phyloP scores from a whole-genome alignment of 305 asterid species.

The Solanum hybrid region DNA sequence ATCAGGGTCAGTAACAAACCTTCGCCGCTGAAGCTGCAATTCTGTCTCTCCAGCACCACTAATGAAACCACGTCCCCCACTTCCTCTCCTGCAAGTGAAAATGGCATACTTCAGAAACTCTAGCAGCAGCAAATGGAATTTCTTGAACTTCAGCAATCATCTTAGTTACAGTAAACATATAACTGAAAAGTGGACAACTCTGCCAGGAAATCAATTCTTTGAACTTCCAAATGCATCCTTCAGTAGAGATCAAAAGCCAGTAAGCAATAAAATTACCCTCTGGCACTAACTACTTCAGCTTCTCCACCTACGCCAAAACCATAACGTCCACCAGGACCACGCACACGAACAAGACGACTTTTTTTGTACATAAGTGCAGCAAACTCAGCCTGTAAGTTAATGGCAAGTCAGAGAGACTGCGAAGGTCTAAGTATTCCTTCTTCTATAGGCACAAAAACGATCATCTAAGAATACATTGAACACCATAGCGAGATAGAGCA shows the following conservation, averaged over 20 bases:
- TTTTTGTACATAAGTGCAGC: constrained; percentile 95
- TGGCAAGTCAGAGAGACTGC: neutral
- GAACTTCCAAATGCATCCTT: neutral
- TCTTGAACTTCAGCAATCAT: neutral
- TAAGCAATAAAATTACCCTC: constrained; percentile 54
- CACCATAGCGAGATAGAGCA: constrained; percentile 6
- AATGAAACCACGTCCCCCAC: constrained; percentile 94
- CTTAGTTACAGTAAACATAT: neutral
- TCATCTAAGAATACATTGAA: neutral
- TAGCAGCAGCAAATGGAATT: neutral
- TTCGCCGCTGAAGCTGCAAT: constrained; percentile 91
- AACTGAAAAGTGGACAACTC: neutral
- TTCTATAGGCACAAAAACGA: neutral
- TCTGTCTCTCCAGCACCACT: constrained; percentile 99
- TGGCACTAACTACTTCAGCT: constrained; percentile 94
- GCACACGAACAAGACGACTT: constrained; percentile 90
- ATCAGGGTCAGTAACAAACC: constrained; percentile 39
- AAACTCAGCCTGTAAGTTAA: constrained; percentile 63
- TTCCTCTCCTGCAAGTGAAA: constrained; percentile 85
- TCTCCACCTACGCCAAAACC: constrained; percentile 81
- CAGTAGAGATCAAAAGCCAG: neutral
- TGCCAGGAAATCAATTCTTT: neutral
- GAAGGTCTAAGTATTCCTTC: neutral
- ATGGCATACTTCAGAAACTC: constrained; percentile 12
- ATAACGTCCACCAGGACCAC: constrained; percentile 69